A percentile compares a stretch with the other conserved stretches of the same genome.
phyloP scores from a whole-genome alignment of 176 grass and related monocot species.

The Rhynchospora tenuis region DNA sequence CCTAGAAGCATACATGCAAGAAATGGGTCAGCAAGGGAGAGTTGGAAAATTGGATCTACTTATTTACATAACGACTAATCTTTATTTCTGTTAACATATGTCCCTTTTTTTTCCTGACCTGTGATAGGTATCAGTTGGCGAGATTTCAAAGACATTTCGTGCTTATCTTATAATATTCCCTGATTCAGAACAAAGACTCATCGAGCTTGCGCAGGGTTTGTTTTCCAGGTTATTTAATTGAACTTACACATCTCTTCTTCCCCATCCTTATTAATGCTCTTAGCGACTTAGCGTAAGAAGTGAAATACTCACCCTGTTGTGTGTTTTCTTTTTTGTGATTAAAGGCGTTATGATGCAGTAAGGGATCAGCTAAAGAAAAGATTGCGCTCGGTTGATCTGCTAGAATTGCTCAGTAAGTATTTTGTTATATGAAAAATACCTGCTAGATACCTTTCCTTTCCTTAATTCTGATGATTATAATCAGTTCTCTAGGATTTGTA shows the following conservation, averaged over 20 bases:
- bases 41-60: not conserved
- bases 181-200: conserved; percentile 80
- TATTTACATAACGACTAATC: not conserved
- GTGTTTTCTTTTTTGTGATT: conserved; percentile 28
- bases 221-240: conserved; percentile 72
- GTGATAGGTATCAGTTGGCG: conserved; percentile 65
- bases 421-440: conserved; percentile 15
- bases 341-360: conserved; percentile 80
- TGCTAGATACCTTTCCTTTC: not conserved
- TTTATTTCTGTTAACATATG: not conserved
- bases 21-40: not conserved
- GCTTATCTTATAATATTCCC: conserved; percentile 99
- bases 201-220: conserved; percentile 90
- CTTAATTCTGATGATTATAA: not conserved
- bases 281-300: not conserved
- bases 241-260: conserved; percentile 24
- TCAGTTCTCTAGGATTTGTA: not conserved
- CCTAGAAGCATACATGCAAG: not conserved
- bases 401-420: conserved; percentile 80
- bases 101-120: not conserved
- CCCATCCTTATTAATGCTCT: conserved; percentile 8
- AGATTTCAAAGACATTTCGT: conserved; percentile 87
- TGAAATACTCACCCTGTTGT: not conserved
- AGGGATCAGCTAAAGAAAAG: conserved; percentile 62
- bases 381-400: conserved; percentile 64